These are phyloP conservation scores for Lentithecium fluviatile DNA, from an alignment of 495 filamentous ascomycete genomes.

Conservation along the genomic window DNA sequence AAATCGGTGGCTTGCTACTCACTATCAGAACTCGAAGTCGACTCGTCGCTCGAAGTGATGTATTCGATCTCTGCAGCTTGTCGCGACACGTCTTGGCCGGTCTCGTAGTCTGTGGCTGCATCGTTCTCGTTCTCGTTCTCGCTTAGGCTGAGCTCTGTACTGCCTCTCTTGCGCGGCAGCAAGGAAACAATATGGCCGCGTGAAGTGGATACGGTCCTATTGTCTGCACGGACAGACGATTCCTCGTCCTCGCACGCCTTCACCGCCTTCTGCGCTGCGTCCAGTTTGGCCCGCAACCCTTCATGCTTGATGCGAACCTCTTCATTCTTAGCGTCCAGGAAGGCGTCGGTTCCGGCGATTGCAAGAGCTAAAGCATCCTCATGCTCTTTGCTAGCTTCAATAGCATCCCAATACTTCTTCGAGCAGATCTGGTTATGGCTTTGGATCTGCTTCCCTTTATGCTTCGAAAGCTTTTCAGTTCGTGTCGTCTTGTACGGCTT, in stretches of 20 bases:
- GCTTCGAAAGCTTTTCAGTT: neutral
- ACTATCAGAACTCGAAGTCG: neutral
- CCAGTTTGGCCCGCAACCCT: neutral
- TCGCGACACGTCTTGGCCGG: neutral
- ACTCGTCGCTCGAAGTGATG: neutral
- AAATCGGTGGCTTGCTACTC: neutral
- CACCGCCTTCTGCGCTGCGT: neutral
- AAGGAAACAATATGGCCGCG: neutral
- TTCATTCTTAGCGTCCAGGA: constrained; percentile 9
- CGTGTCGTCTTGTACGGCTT: constrained; percentile 10
- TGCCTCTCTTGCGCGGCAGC: neutral
- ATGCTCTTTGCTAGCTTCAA: neutral
- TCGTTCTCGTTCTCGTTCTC: neutral
- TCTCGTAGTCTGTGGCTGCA: neutral
- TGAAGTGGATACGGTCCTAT: neutral
- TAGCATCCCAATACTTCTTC: constrained; percentile 10
- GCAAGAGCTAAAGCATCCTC: constrained; percentile 3
- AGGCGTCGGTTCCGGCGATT: constrained; percentile 5
- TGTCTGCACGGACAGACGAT: neutral
- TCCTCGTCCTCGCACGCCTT: neutral
- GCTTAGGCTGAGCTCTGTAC: neutral
- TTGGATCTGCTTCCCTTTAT: neutral
- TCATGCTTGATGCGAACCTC: neutral
- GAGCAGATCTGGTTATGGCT: constrained; percentile 16
- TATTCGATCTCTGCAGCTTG: neutral